A percentile compares a stretch with the other conserved stretches of the same genome.
phyloP scores from a whole-genome alignment of 2,329 filamentous ascomycete species.

The Cercospora sojina region DNA sequence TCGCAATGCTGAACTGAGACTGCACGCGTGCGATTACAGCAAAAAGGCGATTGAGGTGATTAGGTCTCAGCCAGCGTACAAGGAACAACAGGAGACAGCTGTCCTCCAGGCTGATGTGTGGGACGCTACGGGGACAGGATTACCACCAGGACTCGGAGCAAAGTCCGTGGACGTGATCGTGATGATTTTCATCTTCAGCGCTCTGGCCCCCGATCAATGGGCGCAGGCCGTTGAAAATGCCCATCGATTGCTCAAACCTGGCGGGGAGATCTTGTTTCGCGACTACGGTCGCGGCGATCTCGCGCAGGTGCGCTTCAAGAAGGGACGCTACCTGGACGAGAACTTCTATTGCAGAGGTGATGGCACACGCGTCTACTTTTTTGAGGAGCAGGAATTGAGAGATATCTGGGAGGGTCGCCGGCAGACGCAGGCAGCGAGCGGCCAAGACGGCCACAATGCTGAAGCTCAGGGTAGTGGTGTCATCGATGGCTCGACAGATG shows the following conservation, averaged over 20 bases:
- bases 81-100: conserved; percentile 45
- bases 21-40: conserved; percentile 95
- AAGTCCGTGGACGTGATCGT: conserved; percentile 87
- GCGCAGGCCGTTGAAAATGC: conserved; percentile 76
- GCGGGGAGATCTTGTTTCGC: conserved; percentile 89
- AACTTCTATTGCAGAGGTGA: conserved; percentile 97
- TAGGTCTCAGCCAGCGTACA: conserved; percentile 73
- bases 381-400: conserved; percentile 79
- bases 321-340: conserved; percentile 87
- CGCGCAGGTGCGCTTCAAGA: conserved; percentile 95
- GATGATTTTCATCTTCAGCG: conserved; percentile 97
- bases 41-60: conserved; percentile 94
- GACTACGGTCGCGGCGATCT: conserved; percentile 96
- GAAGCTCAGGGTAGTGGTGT: conserved; percentile 20
- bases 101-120: conserved; percentile 88
- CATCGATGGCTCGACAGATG: neutral
- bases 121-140: conserved; percentile 69
- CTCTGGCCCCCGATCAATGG: conserved; percentile 84
- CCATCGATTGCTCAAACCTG: conserved; percentile 78
- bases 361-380: conserved; percentile 96
- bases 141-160: conserved; percentile 75
- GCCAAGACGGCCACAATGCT: conserved; percentile 11
- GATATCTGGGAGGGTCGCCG: conserved; percentile 67
- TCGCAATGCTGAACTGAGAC: conserved; percentile 73
- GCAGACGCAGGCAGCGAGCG: neutral